Base-by-base conservation (phyloP, 768 basidiomycete species). In the Steccherinum ochraceum region DNA sequence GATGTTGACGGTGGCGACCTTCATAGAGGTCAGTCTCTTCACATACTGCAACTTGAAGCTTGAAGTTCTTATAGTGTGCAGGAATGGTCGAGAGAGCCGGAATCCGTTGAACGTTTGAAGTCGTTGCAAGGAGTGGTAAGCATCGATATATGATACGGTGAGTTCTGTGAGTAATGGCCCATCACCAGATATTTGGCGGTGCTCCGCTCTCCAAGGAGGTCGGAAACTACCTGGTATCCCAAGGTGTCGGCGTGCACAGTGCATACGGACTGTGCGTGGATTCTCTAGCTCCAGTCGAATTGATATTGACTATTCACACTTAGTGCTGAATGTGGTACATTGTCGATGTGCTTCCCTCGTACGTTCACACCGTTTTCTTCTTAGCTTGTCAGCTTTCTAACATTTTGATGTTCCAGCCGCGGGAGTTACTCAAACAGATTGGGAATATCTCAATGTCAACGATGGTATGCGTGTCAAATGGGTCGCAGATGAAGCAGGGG, bases 1-100 rank as follows among this genome's bases (percentile, higher is more conserved):
- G 20, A 25, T 66, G 5, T 56, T 55, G 41, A 61, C 58, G 45
- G 61, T 65, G 2, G 66, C 67, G 1, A 48, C 56, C 3, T 64
- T 68, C 42, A 50, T 66, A n/a, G 63, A 51, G 43, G 50, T 51
- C 16, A 61, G 42, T 18, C 39, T 50, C 35, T 39, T 11, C 35
- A 39, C n/a, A n/a, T n/a, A n/a, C n/a, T n/a, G n/a, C n/a, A n/a
- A n/a, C n/a, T n/a, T n/a, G 11, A n/a, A 39, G 11, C 35, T 39
- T 39, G 35, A 39, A 39, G n/a, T n/a, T 39, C 35, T 39, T 11
- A 39, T n/a, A n/a, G n/a, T n/a, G 5, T 16, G 4, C 30, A 66
- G 65, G 56, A 59, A 2, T 66, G 64, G 64, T 52, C 62, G 5
- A 56, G 59, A 20, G 43, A 60, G 11, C 52, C 57, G 7, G 51